Conservation (phyloP, 2,329 filamentous ascomycete genomes). For the Metarhizium rileyi region DNA sequence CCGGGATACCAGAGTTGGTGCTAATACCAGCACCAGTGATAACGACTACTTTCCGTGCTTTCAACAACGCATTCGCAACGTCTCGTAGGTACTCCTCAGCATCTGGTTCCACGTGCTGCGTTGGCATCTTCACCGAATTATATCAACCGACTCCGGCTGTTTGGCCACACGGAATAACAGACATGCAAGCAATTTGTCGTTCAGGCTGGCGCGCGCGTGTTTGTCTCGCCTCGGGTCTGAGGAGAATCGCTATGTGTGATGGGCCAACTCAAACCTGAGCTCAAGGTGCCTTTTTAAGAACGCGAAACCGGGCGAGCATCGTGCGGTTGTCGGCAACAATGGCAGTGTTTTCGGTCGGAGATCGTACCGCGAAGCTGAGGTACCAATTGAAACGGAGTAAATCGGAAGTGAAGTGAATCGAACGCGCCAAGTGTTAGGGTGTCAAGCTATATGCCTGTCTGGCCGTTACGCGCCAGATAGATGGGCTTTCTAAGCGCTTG, state of each 20-base stretch:
- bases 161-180: not conserved
- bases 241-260: not conserved
- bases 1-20: conserved; percentile 67
- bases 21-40: conserved; percentile 66
- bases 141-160: not conserved
- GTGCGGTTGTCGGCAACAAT: not conserved
- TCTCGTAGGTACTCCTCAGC: conserved; percentile 48
- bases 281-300: not conserved
- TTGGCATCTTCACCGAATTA: conserved; percentile 40
- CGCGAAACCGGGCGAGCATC: not conserved
- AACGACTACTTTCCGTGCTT: conserved; percentile 59
- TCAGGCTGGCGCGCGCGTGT: not conserved
- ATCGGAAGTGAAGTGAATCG: not conserved
- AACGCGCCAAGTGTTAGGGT: not conserved
- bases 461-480: not conserved
- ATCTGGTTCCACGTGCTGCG: conserved; percentile 41
- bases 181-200: not conserved
- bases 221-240: not conserved
- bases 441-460: not conserved
- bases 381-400: not conserved
- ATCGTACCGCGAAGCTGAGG: not conserved
- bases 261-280: not conserved
- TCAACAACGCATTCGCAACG: conserved; percentile 54
- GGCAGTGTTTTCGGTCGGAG: not conserved
- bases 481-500: not conserved